Percentiles rank a stretch among this genome's conserved stretches.
Evolutionary conservation across 805 yeast genomes (phyloP).

Genomic region (Yarrowia alimentaria): DNA sequence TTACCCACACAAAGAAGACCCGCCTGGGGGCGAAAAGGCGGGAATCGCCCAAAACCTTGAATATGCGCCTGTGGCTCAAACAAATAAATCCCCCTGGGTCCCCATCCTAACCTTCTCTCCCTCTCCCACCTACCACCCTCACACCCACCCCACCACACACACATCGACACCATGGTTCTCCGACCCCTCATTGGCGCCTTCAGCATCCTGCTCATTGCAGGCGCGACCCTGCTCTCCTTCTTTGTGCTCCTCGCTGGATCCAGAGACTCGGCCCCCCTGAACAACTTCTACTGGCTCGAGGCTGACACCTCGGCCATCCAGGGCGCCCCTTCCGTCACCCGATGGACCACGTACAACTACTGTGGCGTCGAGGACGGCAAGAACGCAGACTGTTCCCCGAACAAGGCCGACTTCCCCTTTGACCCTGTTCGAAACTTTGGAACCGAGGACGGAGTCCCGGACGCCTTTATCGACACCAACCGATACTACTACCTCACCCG

Average conservation of each 20-base stretch:
- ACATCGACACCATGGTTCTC: slow-evolving; percentile 25
- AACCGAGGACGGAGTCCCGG: slow-evolving; percentile 53
- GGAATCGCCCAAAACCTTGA: neutral
- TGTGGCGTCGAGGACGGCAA: slow-evolving; percentile 50
- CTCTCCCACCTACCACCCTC: neutral
- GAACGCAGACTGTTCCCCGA: slow-evolving; percentile 51
- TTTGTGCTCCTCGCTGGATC: slow-evolving; percentile 68
- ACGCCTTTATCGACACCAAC: slow-evolving; percentile 50
- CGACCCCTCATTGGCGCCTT: slow-evolving; percentile 38
- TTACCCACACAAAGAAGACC: slow-evolving; percentile 23
- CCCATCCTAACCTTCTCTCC: neutral
- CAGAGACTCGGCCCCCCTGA: slow-evolving; percentile 52
- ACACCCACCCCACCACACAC: neutral
- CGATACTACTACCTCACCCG: slow-evolving; percentile 64
- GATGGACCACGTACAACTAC: slow-evolving; percentile 82
- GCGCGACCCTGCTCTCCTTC: slow-evolving; percentile 54
- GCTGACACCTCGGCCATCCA: slow-evolving; percentile 64
- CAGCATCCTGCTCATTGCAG: slow-evolving; percentile 42
- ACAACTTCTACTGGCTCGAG: slow-evolving; percentile 72
- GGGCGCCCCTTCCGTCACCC: slow-evolving; percentile 47
- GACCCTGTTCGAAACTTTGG: slow-evolving; percentile 77
- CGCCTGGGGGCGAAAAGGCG: neutral
- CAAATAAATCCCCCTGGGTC: slow-evolving; percentile 18
- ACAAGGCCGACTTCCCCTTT: slow-evolving; percentile 76
- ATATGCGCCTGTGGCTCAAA: no score